Percentiles rank a stretch among this genome's conserved stretches.
phyloP scores from a whole-genome alignment of 176 grass and related monocot species.

The Themeda triandra region DNA sequence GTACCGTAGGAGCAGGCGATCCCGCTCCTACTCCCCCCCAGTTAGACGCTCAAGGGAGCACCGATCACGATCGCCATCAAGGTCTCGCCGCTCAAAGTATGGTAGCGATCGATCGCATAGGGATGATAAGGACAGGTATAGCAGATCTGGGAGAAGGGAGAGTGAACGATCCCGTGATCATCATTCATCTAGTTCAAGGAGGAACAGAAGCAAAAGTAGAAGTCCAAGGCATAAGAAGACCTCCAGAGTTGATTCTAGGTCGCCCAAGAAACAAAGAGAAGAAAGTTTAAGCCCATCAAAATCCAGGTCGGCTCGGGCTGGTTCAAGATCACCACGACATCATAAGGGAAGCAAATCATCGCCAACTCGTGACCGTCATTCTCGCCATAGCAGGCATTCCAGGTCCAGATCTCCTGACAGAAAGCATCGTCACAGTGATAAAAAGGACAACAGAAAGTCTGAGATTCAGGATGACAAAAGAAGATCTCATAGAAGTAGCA shows the following conservation, averaged over 20 bases:
- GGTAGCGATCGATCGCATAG: slow-evolving; percentile 53
- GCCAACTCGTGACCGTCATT: slow-evolving; percentile 40
- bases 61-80: slow-evolving; percentile 67
- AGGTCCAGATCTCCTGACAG: slow-evolving; percentile 87
- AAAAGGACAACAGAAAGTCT: slow-evolving; percentile 49
- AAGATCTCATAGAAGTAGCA: slow-evolving; percentile 44
- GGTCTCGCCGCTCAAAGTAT: slow-evolving; percentile 57
- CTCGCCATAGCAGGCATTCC: slow-evolving; percentile 45
- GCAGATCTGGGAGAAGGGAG: slow-evolving; percentile 54
- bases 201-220: slow-evolving; percentile 77
- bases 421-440: slow-evolving; percentile 53
- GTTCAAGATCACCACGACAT: slow-evolving; percentile 59
- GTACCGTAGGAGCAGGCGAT: slow-evolving; percentile 69
- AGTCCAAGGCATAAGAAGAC: slow-evolving; percentile 64
- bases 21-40: slow-evolving; percentile 69
- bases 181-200: slow-evolving; percentile 72
- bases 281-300: slow-evolving; percentile 55
- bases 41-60: slow-evolving; percentile 49
- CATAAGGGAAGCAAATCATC: slow-evolving; percentile 59
- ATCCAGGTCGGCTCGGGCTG: slow-evolving; percentile 47
- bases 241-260: slow-evolving; percentile 46
- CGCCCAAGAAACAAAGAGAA: slow-evolving; percentile 54
- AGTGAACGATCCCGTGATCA: slow-evolving; percentile 47
- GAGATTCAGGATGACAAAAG: slow-evolving; percentile 45
- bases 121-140: slow-evolving; percentile 65